phyloP scores from a whole-genome alignment of 2,329 filamentous ascomycete species.

The Colletotrichum karsti region DNA sequence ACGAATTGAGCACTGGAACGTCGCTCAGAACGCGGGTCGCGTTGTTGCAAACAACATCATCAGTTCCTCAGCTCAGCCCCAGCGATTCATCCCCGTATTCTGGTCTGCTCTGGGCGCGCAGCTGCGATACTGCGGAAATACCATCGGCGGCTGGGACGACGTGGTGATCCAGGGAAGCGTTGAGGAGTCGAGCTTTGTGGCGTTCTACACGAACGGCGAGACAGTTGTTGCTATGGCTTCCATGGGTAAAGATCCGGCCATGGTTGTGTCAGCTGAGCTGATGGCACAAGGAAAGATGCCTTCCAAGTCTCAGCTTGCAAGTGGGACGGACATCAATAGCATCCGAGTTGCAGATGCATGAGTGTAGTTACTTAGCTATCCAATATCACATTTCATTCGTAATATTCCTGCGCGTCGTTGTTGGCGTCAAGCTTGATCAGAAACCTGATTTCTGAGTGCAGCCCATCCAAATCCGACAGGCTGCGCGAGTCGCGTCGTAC shows the following conservation, averaged over 20 bases:
- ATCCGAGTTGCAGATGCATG: conserved; percentile 45
- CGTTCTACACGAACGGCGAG: conserved; percentile 89
- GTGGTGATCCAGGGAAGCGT: conserved; percentile 81
- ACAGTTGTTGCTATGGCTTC: conserved; percentile 88
- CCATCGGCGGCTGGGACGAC: conserved; percentile 83
- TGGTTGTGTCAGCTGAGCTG: conserved; percentile 83
- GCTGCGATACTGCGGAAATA: conserved; percentile 93
- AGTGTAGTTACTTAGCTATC: background rate
- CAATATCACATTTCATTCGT: too few relatives aligned
- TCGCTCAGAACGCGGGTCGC: conserved; percentile 92
- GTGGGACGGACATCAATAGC: conserved; percentile 63
- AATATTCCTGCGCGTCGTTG: too few relatives aligned
- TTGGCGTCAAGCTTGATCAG: too few relatives aligned
- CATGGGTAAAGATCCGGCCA: conserved; percentile 90
- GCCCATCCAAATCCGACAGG: too few relatives aligned
- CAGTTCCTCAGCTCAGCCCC: conserved; percentile 66
- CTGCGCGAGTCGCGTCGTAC: too few relatives aligned
- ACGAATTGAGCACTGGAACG: conserved; percentile 98
- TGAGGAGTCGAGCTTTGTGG: conserved; percentile 82
- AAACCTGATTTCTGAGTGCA: too few relatives aligned
- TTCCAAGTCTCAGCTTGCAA: conserved; percentile 77
- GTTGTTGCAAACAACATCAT: conserved; percentile 81
- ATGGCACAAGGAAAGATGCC: conserved; percentile 88
- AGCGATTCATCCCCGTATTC: conserved; percentile 91
- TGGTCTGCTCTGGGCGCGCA: conserved; percentile 94